Base-by-base conservation (phyloP, 2,329 filamentous ascomycete species). In the Hymenoscyphus albidus region DNA sequence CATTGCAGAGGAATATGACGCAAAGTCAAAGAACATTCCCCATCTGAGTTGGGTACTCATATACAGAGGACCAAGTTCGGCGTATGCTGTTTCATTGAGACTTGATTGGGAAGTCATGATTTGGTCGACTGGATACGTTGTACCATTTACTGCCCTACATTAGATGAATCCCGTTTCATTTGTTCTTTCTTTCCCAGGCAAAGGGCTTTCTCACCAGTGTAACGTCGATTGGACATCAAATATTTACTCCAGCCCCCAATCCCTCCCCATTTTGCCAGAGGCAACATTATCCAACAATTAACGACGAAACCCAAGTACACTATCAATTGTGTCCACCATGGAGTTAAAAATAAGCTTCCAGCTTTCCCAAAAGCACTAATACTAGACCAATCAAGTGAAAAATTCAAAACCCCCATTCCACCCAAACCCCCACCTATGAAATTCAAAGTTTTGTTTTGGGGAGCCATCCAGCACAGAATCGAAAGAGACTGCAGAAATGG, bases 401-500 rank as follows among this genome's bases (percentile, higher is more conserved):
- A 75, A 64, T 87, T 88, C 44, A 88, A 74, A 65, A 87, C 81
- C 0, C 84, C 85, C 82, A 87, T 86, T 5, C 85, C 85, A 3
- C 85, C 85, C n/a, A 86, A 79, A 0, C 85, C 85, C 4, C 82
- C 81, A 0, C 85, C 85, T 18, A 88, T 76, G 68, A 87, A 88
- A 69, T 87, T 88, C 66, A 83, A 85, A 0, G 81, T 78, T 1
- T 79, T 73, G 68, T 86, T 87, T 16, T 78, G 78, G 1, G 84
- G 85, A 2, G 85, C 85, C 2, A 88, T 83, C 85, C 85, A 88
- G 75, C 85, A 88, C 5, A 88, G 78, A 60, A 87, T 86, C 2
- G 85, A 84, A 7, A 88, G 77, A 0, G 85, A 87, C 7, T 81
- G 83, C 1, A 85, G 77, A 72, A 88, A 83, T 0, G 85, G 85